Evolutionary conservation across 768 basidiomycete genomes (phyloP), one percentile per base, ranked within the genome.

Genomic region (Lentinula raphanica): DNA sequence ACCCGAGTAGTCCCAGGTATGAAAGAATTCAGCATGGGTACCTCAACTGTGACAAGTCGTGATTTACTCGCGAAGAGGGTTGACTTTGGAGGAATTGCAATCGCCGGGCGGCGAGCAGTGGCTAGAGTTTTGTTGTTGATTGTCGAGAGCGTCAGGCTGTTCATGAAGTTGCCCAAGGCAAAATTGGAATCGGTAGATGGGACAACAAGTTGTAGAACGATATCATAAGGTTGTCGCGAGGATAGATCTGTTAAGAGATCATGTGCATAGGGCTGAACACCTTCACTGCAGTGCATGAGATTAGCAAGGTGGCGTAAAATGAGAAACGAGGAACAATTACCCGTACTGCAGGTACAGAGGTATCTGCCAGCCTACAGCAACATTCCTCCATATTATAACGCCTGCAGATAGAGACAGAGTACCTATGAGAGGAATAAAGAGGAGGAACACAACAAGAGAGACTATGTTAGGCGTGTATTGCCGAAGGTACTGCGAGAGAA

Each of bases 111-210:
- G 60, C 89, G 85, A 56, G 82, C 74, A 15, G 76, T 71, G 3
- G 74, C 70, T 25, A 94, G 71, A 5, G 89, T 87, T 64, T 78
- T 81, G 68, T 92, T 92, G 17, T 78, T 76, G 28, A 75, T 63
- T 0, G 85, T 84, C 2, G 73, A 75, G 27, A 94, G 70, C 1
- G 79, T 83, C 35, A 93, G 67, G 44, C 76, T 79, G 4, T 83
- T 74, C 92, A 94, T 94, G 70, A 93, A 94, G 68, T 94, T 94
- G 40, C 92, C 92, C 2, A 94, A 81, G 3, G 76, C 84, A 64
- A 81, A 74, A 71, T 91, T 93, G 21, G 84, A 69, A 59, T 85
- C 82, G 17, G 80, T 79, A 3, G 82, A 75, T 11, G 92, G 92
- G 6, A 93, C 74, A 28, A 74, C 69, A 15, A 94, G 74, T 54